Conservation (phyloP, 2,329 filamentous ascomycete genomes). For the Nannizzia gypsea region DNA sequence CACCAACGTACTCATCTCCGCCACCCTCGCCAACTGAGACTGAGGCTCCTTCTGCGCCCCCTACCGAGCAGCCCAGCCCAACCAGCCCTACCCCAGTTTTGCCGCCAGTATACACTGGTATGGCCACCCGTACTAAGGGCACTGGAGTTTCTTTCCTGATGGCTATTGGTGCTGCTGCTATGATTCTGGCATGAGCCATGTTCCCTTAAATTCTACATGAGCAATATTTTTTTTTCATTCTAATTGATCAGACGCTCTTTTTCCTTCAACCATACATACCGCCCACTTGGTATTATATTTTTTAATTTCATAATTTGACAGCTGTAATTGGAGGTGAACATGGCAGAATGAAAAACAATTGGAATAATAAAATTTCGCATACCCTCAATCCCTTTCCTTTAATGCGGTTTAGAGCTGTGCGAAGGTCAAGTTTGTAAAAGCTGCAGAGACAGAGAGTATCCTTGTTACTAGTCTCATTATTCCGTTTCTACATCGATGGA, state of each 20-base stretch:
- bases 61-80: constrained; percentile 6
- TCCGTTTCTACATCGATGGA: no score
- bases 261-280: background rate
- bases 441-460: background rate
- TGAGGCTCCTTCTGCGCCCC: constrained; percentile 13
- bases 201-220: background rate
- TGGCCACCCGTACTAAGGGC: constrained; percentile 8
- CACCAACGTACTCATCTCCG: background rate
- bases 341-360: background rate
- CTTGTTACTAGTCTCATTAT: background rate
- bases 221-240: background rate
- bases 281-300: background rate
- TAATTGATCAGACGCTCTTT: background rate
- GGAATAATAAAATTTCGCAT: background rate
- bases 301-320: constrained; percentile 4
- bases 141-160: constrained; percentile 8
- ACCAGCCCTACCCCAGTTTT: background rate
- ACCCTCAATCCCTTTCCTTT: background rate
- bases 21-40: constrained; percentile 4
- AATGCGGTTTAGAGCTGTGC: background rate
- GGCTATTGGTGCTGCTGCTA: constrained; percentile 11
- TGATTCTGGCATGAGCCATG: constrained; percentile 10
- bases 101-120: constrained; percentile 11
- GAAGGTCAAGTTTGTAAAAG: background rate
- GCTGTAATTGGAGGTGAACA: background rate